phyloP scores from a whole-genome alignment of 768 basidiomycete genomes.

The Lactifluus subvellereus region DNA sequence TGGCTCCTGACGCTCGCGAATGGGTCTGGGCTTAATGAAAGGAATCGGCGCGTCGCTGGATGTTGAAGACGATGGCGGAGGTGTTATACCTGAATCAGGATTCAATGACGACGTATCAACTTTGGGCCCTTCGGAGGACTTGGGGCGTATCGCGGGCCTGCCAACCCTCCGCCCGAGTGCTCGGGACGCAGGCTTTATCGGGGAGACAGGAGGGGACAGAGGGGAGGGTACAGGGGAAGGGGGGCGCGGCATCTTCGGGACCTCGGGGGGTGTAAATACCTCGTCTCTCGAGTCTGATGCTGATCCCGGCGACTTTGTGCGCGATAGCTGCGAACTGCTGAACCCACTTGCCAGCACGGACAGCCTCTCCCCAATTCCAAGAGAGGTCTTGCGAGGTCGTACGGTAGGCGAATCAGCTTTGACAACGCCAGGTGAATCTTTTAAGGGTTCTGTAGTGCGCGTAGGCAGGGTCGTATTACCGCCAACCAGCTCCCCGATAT shows the following conservation, averaged over 20 bases:
- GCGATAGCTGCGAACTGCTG: conserved; percentile 9
- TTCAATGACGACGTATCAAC: conserved; percentile 9
- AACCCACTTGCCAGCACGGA: conserved; percentile 17
- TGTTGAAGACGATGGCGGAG: conserved; percentile 28
- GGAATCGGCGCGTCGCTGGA: conserved; percentile 22
- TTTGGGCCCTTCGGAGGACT: not conserved
- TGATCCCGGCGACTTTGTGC: conserved; percentile 6
- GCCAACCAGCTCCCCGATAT: conserved; percentile 26
- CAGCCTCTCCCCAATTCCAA: conserved; percentile 20
- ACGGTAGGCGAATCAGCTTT: not conserved
- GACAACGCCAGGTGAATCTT: not conserved
- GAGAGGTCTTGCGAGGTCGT: conserved; percentile 19
- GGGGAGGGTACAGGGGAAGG: conserved; percentile 20
- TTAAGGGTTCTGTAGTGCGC: conserved; percentile 2
- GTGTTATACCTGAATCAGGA: conserved; percentile 15
- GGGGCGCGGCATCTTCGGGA: conserved; percentile 18
- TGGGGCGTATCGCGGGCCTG: not conserved
- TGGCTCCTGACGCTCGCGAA: conserved; percentile 30
- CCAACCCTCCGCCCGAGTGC: conserved; percentile 6
- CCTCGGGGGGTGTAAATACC: conserved; percentile 18
- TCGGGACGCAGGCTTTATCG: not conserved
- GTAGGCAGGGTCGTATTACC: not conserved
- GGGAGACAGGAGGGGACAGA: not conserved
- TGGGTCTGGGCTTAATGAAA: conserved; percentile 32
- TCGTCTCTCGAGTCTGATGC: conserved; percentile 12